Evolutionary conservation across 2,329 filamentous ascomycete species (phyloP).

Genomic region (Pseudofabraea citricarpa): DNA sequence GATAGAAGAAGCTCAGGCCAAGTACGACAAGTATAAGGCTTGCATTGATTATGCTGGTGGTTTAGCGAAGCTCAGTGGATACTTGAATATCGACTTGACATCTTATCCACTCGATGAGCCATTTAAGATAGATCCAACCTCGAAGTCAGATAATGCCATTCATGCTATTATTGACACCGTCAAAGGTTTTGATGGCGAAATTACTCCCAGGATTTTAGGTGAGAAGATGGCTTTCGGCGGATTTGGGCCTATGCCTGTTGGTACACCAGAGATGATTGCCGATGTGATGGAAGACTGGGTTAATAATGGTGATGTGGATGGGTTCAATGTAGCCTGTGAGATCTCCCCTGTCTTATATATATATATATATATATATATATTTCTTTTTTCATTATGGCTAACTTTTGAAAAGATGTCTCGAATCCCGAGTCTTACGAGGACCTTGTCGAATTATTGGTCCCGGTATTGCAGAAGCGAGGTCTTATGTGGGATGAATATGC

Average conservation of each 20-base stretch:
- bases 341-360: neutral
- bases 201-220: constrained; percentile 67
- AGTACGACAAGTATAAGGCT: constrained; percentile 56
- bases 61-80: constrained; percentile 64
- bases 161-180: constrained; percentile 34
- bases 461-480: constrained; percentile 54
- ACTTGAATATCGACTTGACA: constrained; percentile 61
- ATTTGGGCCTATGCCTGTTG: constrained; percentile 48
- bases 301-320: constrained; percentile 63
- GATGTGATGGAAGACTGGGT: constrained; percentile 66
- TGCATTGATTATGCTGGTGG: constrained; percentile 61
- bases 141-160: constrained; percentile 22
- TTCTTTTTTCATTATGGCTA: neutral
- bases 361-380: neutral
- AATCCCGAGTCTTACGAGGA: constrained; percentile 64
- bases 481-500: constrained; percentile 45
- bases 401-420: constrained; percentile 60
- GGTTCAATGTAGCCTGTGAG: constrained; percentile 62
- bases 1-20: constrained; percentile 58
- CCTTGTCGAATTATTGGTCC: constrained; percentile 58
- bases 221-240: constrained; percentile 65
- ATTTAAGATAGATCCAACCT: constrained; percentile 23
- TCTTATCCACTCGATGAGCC: constrained; percentile 58
- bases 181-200: constrained; percentile 49
- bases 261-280: constrained; percentile 50